A percentile compares a stretch with the other conserved stretches of the same genome.
Conservation (phyloP, 331 rosid species). For the Phaseolus coccineus region DNA sequence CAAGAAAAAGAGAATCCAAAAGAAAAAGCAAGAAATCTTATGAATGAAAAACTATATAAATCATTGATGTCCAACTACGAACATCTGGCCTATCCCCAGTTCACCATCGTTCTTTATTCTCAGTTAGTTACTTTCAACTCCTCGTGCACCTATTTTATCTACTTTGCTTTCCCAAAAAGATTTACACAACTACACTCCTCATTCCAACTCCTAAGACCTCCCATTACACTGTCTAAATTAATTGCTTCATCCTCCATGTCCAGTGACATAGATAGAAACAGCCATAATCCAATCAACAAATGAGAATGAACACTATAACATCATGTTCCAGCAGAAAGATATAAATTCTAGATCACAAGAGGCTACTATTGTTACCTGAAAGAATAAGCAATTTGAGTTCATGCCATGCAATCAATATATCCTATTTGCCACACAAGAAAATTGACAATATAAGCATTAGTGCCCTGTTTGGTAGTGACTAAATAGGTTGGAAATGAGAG, state of each 20-base stretch:
- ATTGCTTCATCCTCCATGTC: not conserved
- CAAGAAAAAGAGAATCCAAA: conserved; percentile 1
- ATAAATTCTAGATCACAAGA: not conserved
- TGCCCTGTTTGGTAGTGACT: not conserved
- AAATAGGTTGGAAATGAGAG: no score
- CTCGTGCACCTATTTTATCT: not conserved
- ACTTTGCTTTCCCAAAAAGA: not conserved
- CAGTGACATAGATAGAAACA: not conserved
- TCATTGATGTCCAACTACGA: not conserved
- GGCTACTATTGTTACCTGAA: not conserved
- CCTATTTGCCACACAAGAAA: conserved; percentile 1
- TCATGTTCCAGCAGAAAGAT: not conserved
- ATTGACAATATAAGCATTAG: not conserved
- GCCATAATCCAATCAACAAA: not conserved
- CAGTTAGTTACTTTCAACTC: not conserved
- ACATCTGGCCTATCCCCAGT: not conserved
- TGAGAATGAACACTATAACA: not conserved
- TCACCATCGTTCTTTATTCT: not conserved
- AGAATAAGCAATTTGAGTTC: not conserved
- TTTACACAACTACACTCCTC: not conserved
- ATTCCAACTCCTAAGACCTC: not conserved
- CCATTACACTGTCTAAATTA: not conserved
- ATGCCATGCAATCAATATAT: conserved; percentile 1
- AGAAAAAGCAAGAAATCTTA: not conserved
- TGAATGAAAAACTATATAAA: no score